These are phyloP conservation scores for Diaporthe batatas DNA, from an alignment of 2,329 filamentous ascomycete species.

Conservation along the genomic window DNA sequence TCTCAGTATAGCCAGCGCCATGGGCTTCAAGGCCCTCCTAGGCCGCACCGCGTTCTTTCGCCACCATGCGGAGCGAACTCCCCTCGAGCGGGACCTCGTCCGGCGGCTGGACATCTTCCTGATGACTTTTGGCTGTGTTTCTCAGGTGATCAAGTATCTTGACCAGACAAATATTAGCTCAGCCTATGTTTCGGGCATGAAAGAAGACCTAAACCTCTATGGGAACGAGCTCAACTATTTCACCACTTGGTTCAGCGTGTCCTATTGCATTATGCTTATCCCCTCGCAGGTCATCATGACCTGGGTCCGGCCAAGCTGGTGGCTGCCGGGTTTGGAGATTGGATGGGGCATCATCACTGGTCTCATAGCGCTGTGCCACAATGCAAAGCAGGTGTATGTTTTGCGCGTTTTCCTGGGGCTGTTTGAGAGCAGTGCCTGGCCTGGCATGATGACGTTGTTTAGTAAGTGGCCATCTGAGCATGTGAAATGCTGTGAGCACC, in stretches of 20 bases:
- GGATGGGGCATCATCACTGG: slow-evolving; percentile 52
- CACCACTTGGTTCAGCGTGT: slow-evolving; percentile 53
- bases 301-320: slow-evolving; percentile 53
- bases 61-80: slow-evolving; percentile 44
- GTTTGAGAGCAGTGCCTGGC: slow-evolving; percentile 57
- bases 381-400: slow-evolving; percentile 53
- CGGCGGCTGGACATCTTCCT: slow-evolving; percentile 52
- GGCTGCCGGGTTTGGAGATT: slow-evolving; percentile 52
- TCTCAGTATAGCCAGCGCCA: not conserved
- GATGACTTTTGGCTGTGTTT: slow-evolving; percentile 53
- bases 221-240: slow-evolving; percentile 49
- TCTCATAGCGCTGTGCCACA: slow-evolving; percentile 50
- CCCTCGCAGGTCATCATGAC: slow-evolving; percentile 54
- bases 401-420: slow-evolving; percentile 57
- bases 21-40: slow-evolving; percentile 30
- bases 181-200: slow-evolving; percentile 57
- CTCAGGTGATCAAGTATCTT: slow-evolving; percentile 50
- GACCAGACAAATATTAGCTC: slow-evolving; percentile 55
- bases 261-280: slow-evolving; percentile 53
- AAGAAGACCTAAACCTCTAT: slow-evolving; percentile 51
- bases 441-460: slow-evolving; percentile 59
- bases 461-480: slow-evolving; percentile 46
- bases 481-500: slow-evolving; percentile 40
- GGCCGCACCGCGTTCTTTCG: slow-evolving; percentile 34
- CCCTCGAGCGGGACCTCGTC: slow-evolving; percentile 51